Base-by-base conservation (phyloP, 2,329 filamentous ascomycete genomes). In the Cladosporium sp. region DNA sequence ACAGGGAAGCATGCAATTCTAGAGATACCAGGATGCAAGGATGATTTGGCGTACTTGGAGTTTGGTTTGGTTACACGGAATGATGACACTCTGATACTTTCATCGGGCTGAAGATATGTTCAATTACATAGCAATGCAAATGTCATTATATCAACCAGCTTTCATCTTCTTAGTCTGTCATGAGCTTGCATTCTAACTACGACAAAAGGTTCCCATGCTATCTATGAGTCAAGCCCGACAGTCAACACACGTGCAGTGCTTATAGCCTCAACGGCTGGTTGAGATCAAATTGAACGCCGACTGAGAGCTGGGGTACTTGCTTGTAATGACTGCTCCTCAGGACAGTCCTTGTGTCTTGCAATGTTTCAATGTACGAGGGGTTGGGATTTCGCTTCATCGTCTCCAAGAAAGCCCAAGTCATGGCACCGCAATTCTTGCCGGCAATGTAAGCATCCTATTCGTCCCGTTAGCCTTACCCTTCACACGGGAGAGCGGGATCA, bases 381-480 rank as follows among this genome's bases (percentile, higher is more conserved):
- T 71, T 72, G 11, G 71, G 60, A 3, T 70, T 72, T n/a, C 66
- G 69, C 68, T 77, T 79, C 77, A 82, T 81, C 5, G 75, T 75
- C 68, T 82, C 76, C 55, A 83, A 69, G 61, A 83, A 82, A 0
- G 80, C 80, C 80, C 80, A 83, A 23, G 76, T 80, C 81, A 83
- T 82, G 0, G 81, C 81, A 0, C 81, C 82, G 0, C 78, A 79
- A 46, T 77, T 75, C 46, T 76, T 72, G 0, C 82, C 82, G 14
- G 75, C 71, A 46, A 84, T 84, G 21, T 72, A 76, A 14, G 81
- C 81, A 46, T 73, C 70, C 52, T 55, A 29, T 3, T 1, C 5
- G 18, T 5, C n/a, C 3, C 8, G 12, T 55, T 53, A 53, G 55
- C 52, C 57, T 70, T 0, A 80, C 80, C 18, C 16, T 28, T 21